Conservation (phyloP, 805 yeast species). For the Zygosaccharomyces bailii region DNA sequence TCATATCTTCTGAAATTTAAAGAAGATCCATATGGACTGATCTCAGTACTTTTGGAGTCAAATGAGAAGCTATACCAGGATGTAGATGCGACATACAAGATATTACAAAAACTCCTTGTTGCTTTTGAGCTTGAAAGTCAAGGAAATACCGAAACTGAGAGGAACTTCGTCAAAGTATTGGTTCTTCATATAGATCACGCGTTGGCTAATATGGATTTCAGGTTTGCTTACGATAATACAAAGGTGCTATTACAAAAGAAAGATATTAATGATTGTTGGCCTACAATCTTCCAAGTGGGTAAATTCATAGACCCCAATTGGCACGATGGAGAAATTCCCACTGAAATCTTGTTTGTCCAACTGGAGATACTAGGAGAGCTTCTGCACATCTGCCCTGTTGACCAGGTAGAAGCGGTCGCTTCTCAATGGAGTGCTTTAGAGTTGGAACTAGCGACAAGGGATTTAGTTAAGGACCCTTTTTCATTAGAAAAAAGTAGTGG, state of each 20-base stretch:
- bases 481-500: conserved; percentile 15
- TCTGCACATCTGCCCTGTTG: conserved; percentile 50
- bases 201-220: conserved; percentile 57
- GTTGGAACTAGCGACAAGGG: conserved; percentile 37
- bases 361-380: conserved; percentile 51
- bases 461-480: conserved; percentile 25
- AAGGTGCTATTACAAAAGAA: conserved; percentile 35
- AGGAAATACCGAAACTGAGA: conserved; percentile 13
- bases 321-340: conserved; percentile 39
- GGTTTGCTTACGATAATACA: conserved; percentile 49
- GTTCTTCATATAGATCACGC: conserved; percentile 65
- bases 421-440: conserved; percentile 61
- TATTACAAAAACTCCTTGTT: conserved; percentile 41
- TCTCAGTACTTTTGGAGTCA: conserved; percentile 48
- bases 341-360: conserved; percentile 46
- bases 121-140: conserved; percentile 36
- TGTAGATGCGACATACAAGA: conserved; percentile 39
- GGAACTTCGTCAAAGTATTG: conserved; percentile 28
- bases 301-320: conserved; percentile 50
- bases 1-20: conserved; percentile 34
- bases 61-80: conserved; percentile 51
- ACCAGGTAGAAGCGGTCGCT: conserved; percentile 52
- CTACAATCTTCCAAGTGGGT: conserved; percentile 70
- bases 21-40: conserved; percentile 36
- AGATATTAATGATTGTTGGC: conserved; percentile 48